A percentile compares a stretch with the other conserved stretches of the same genome.
These are phyloP conservation scores for Turritis glabra DNA, from an alignment of 345 rosid species.

Conservation along the genomic window DNA sequence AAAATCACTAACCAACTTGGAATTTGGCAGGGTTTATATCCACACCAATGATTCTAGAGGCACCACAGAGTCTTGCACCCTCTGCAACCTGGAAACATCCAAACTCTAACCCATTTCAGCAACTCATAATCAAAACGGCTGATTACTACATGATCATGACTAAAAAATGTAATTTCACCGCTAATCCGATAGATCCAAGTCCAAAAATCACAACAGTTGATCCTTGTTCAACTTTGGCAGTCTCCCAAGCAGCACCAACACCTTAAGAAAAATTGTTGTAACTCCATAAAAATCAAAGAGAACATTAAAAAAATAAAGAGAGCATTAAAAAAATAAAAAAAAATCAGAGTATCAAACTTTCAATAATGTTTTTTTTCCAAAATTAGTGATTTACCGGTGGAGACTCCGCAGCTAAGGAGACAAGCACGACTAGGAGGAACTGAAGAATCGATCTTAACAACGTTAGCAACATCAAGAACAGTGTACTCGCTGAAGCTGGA, in stretches of 20 bases:
- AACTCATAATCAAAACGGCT: not conserved
- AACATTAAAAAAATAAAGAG: no score
- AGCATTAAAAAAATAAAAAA: no score
- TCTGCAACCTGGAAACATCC: slow-evolving; percentile 66
- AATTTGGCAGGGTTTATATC: slow-evolving; percentile 69
- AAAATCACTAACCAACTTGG: slow-evolving; percentile 56
- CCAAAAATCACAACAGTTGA: slow-evolving; percentile 88
- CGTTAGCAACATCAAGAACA: slow-evolving; percentile 66
- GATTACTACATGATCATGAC: not conserved
- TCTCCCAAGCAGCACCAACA: slow-evolving; percentile 86
- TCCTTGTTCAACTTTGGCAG: slow-evolving; percentile 79
- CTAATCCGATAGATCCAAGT: slow-evolving; percentile 84
- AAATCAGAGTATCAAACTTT: not conserved
- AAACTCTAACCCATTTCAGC: not conserved
- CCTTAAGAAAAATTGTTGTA: slow-evolving; percentile 30
- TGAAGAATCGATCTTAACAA: slow-evolving; percentile 63
- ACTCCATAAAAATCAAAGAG: not conserved
- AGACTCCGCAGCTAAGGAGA: slow-evolving; percentile 85
- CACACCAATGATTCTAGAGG: slow-evolving; percentile 73
- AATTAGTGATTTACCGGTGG: slow-evolving; percentile 59
- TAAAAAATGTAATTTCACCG: slow-evolving; percentile 42
- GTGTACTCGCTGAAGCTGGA: slow-evolving; percentile 83
- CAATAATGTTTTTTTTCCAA: not conserved
- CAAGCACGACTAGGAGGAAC: slow-evolving; percentile 75
- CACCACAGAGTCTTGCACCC: slow-evolving; percentile 80